Percentiles rank a stretch among this genome's conserved stretches.
Evolutionary conservation across 495 filamentous ascomycete species (phyloP).

Genomic region (Xylaria acuta): DNA sequence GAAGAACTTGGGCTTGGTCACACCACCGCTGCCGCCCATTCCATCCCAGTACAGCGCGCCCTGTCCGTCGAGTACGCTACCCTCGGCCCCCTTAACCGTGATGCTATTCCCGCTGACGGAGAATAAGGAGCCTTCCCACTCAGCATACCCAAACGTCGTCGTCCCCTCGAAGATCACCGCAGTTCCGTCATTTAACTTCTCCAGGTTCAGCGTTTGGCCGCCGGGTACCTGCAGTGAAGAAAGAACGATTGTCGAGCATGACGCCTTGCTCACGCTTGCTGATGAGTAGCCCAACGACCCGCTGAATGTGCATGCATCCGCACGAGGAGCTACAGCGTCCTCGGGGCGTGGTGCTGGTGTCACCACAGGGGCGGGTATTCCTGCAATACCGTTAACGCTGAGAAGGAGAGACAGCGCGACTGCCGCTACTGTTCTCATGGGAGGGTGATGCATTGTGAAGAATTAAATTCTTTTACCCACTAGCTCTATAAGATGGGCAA

Average conservation of each 20-base stretch:
- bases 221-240: slow-evolving; percentile 58
- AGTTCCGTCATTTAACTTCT: slow-evolving; percentile 52
- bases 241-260: slow-evolving; percentile 60
- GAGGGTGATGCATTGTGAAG: slow-evolving; percentile 2
- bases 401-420: not conserved
- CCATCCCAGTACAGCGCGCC: slow-evolving; percentile 61
- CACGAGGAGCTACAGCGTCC: slow-evolving; percentile 41
- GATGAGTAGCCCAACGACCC: slow-evolving; percentile 43
- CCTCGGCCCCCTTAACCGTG: slow-evolving; percentile 49
- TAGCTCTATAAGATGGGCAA: not conserved
- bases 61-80: slow-evolving; percentile 51
- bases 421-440: not conserved
- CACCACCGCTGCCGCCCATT: slow-evolving; percentile 60
- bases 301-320: slow-evolving; percentile 57
- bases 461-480: not conserved
- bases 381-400: not conserved
- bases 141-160: slow-evolving; percentile 60
- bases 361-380: slow-evolving; percentile 22
- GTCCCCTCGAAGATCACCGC: slow-evolving; percentile 58
- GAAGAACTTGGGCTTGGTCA: slow-evolving; percentile 66
- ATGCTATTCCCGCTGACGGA: slow-evolving; percentile 53
- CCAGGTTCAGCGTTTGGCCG: slow-evolving; percentile 59
- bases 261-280: slow-evolving; percentile 52
- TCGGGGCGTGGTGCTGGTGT: slow-evolving; percentile 32
- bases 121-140: slow-evolving; percentile 61